These are phyloP conservation scores for Fonsecaea pugnacius DNA, from an alignment of 2,329 filamentous ascomycete species.

Conservation along the genomic window DNA sequence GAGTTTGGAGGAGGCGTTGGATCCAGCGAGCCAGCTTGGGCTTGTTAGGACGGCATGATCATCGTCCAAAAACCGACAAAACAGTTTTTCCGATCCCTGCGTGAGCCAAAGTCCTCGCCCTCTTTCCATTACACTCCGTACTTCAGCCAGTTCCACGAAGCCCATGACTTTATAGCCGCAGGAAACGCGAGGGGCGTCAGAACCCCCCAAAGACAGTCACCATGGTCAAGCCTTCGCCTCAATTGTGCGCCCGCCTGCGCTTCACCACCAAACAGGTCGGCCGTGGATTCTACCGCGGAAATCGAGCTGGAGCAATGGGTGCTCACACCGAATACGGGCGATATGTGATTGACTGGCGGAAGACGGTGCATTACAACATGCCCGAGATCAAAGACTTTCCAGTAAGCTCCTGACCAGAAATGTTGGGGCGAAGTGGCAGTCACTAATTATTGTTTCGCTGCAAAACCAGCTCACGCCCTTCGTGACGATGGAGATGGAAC, in stretches of 20 bases:
- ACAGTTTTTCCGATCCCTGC: background rate
- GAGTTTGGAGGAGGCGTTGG: background rate
- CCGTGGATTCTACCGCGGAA: conserved; percentile 97
- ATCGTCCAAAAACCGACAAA: background rate
- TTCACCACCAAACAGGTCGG: conserved; percentile 93
- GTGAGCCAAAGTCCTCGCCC: background rate
- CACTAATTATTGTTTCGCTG: conserved; percentile 26
- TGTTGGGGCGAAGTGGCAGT: background rate
- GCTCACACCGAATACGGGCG: conserved; percentile 79
- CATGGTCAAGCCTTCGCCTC: conserved; percentile 37
- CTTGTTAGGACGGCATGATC: background rate
- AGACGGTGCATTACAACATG: conserved; percentile 88
- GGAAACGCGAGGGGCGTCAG: background rate
- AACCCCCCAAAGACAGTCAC: background rate
- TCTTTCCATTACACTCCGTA: background rate
- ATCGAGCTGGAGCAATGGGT: conserved; percentile 84
- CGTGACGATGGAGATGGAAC: conserved; percentile 49
- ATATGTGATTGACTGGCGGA: conserved; percentile 81
- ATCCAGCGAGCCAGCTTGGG: background rate
- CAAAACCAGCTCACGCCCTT: conserved; percentile 50
- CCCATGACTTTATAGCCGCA: background rate
- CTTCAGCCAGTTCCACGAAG: background rate
- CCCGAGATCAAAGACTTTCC: conserved; percentile 73
- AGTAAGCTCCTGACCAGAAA: conserved; percentile 54
- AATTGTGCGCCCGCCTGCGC: conserved; percentile 33